Percentiles rank a stretch among this genome's conserved stretches.
phyloP scores from a whole-genome alignment of 108 stramenopile genomes.

The Skeletonema menzelii region DNA sequence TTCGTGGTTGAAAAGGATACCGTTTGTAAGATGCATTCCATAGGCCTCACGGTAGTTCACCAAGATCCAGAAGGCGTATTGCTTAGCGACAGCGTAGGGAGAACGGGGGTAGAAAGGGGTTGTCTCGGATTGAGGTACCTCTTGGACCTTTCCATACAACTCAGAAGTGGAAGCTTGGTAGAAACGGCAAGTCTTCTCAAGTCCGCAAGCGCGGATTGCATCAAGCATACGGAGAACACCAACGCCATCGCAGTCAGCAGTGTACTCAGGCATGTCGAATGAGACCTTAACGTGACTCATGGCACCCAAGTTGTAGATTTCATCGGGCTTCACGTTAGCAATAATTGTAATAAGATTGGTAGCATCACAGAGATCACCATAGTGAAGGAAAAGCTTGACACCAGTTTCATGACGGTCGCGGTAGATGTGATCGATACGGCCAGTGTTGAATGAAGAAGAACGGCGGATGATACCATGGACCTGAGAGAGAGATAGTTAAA shows the following conservation, averaged over 20 bases:
- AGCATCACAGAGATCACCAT: conserved; percentile 98
- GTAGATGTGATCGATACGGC: conserved; percentile 99
- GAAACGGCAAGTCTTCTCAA: conserved; percentile 83
- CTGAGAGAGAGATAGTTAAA: conserved; percentile 29
- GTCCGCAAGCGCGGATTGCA: conserved; percentile 93
- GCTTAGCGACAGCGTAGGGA: conserved; percentile 99
- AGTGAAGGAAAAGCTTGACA: conserved; percentile 96
- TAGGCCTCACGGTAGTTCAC: conserved; percentile 99
- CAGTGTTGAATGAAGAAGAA: conserved; percentile 98
- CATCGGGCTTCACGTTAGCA: conserved; percentile 83
- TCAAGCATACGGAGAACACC: conserved; percentile 98
- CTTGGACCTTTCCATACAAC: conserved; percentile 98
- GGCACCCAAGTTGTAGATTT: conserved; percentile 99
- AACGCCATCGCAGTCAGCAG: conserved; percentile 97
- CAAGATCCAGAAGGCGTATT: conserved; percentile 98
- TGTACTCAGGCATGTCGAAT: conserved; percentile 99
- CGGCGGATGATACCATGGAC: conserved; percentile 98
- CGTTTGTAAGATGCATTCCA: conserved; percentile 96
- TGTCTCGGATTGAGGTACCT: conserved; percentile 97
- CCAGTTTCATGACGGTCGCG: conserved; percentile 94
- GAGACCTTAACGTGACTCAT: conserved; percentile 99
- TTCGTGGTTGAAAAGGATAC: conserved; percentile 99
- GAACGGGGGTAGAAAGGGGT: conserved; percentile 99
- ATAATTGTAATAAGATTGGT: conserved; percentile 95
- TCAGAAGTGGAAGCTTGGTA: conserved; percentile 99